phyloP scores from a whole-genome alignment of 306 rosid genomes.

The Elaeagnus macrophylla region DNA sequence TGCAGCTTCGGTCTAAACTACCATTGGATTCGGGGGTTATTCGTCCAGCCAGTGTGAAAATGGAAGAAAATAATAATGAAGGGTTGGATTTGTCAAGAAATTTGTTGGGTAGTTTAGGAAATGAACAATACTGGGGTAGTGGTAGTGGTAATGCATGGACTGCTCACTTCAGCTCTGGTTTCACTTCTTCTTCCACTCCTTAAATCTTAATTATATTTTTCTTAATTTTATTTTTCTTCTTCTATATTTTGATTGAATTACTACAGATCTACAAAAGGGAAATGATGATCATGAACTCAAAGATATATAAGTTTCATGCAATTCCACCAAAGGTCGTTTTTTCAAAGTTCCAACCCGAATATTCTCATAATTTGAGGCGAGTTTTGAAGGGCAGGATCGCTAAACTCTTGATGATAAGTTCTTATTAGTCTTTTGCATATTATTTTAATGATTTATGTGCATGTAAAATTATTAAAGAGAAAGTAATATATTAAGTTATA shows the following conservation, averaged over 20 bases:
- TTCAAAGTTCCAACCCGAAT: too few relatives aligned
- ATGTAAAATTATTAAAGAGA: too few relatives aligned
- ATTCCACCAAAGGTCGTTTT: too few relatives aligned
- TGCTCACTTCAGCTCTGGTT: conserved; percentile 39
- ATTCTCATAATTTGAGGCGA: too few relatives aligned
- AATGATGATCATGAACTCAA: too few relatives aligned
- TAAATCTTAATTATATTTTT: conserved; percentile 23
- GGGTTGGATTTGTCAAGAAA: conserved; percentile 47
- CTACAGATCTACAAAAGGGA: not conserved
- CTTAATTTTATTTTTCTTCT: not conserved
- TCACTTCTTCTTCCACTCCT: conserved; percentile 41
- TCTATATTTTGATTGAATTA: too few relatives aligned
- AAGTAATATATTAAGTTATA: too few relatives aligned
- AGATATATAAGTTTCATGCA: too few relatives aligned
- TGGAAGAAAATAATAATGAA: conserved; percentile 43
- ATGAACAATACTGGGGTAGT: conserved; percentile 31
- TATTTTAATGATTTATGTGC: rapidly evolving
- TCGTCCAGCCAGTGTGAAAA: conserved; percentile 25
- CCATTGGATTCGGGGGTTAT: conserved; percentile 26
- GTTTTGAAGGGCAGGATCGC: too few relatives aligned
- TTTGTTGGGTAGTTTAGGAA: conserved; percentile 39
- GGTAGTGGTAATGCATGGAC: conserved; percentile 46
- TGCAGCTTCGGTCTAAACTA: conserved; percentile 32
- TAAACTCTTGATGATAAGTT: too few relatives aligned
- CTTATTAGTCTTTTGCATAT: too few relatives aligned